Conservation (phyloP, 306 rosid genomes). For the Inga laurina region DNA sequence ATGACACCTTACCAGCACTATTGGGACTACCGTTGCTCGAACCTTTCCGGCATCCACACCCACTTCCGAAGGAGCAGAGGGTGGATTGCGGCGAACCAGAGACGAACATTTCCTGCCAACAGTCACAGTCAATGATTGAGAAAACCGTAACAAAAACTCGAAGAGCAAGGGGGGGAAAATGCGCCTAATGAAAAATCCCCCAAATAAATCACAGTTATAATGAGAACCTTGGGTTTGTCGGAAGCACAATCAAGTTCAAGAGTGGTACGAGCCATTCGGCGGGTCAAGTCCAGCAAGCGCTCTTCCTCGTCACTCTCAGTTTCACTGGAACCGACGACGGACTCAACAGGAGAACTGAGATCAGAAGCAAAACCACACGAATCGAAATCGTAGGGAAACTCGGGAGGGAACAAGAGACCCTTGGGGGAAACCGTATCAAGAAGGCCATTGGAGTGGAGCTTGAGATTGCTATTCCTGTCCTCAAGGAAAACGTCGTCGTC, state of each 20-base stretch:
- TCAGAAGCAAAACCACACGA: conserved; percentile 33
- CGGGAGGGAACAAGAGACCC: conserved; percentile 29
- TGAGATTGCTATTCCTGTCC: not conserved
- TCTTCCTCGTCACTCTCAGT: conserved; percentile 86
- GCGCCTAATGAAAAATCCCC: not conserved
- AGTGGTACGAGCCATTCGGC: conserved; percentile 50
- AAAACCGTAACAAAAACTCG: not conserved
- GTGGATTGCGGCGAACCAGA: conserved; percentile 75
- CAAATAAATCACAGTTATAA: not conserved
- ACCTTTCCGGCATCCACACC: conserved; percentile 48
- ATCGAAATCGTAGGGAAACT: conserved; percentile 33
- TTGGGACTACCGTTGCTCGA: conserved; percentile 63
- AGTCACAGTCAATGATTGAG: not conserved
- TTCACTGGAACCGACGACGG: conserved; percentile 55
- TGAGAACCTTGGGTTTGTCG: conserved; percentile 43
- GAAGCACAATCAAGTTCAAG: conserved; percentile 35
- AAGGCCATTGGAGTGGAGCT: conserved; percentile 5
- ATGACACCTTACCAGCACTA: conserved; percentile 30
- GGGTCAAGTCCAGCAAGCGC: conserved; percentile 63
- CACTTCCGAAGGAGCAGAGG: conserved; percentile 50
- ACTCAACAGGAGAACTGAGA: conserved; percentile 63
- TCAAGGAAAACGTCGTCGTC: conserved; percentile 44
- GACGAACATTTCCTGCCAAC: conserved; percentile 33
- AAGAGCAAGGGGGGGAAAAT: not conserved
- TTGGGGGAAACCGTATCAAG: not conserved